Conservation (phyloP, 2,329 filamentous ascomycete genomes). For the Triangularia verruculosa region DNA sequence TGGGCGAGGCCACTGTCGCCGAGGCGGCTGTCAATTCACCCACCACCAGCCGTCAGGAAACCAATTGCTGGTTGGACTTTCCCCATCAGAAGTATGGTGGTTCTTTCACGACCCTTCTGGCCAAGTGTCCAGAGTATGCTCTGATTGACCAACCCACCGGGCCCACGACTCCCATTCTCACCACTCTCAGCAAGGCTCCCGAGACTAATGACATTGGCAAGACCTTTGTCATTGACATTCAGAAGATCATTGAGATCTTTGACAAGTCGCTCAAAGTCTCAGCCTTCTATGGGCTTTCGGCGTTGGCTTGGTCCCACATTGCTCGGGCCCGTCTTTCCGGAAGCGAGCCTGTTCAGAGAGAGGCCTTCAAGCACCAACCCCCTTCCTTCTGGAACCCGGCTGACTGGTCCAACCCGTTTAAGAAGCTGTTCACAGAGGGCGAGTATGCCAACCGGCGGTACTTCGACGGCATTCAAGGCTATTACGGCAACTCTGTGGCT, state of each 20-base stretch:
- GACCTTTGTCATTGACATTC: neutral
- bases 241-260: neutral
- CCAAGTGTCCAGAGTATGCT: neutral
- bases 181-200: neutral
- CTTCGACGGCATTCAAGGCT: neutral
- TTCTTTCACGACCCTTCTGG: neutral
- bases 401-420: neutral
- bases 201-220: neutral
- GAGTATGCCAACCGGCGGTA: neutral
- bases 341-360: neutral
- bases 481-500: neutral
- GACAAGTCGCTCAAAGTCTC: neutral
- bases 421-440: neutral
- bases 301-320: neutral
- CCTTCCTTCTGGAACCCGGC: conserved; percentile 1
- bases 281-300: neutral
- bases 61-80: neutral
- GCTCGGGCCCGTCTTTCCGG: neutral
- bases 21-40: neutral
- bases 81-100: neutral
- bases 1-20: neutral
- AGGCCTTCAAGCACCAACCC: neutral
- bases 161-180: neutral
- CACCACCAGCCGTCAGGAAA: neutral
- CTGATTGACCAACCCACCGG: neutral